Evolutionary conservation across 2,329 filamentous ascomycete genomes (phyloP).

Genomic region (Colletotrichum theobromicola): DNA sequence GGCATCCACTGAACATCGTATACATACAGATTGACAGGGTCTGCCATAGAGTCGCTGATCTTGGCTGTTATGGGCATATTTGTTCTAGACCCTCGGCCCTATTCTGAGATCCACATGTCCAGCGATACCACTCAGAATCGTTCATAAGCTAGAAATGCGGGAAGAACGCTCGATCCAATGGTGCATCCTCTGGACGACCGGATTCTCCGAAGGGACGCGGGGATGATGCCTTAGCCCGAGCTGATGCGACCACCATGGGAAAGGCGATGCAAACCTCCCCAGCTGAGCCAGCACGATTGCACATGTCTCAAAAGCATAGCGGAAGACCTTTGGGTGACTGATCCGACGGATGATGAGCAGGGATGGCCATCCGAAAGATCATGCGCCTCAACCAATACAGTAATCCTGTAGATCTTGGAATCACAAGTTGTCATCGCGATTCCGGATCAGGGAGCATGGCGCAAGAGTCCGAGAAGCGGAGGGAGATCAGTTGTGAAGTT

Average conservation of each 20-base stretch:
- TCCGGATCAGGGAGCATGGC: background rate
- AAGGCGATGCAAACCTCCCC: background rate
- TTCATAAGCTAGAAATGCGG: background rate
- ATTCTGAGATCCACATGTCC: background rate
- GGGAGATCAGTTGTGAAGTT: background rate
- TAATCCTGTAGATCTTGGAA: background rate
- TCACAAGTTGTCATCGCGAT: background rate
- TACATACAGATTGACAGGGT: background rate
- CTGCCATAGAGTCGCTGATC: background rate
- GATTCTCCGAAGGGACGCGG: background rate
- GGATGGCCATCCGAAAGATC: background rate
- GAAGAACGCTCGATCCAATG: background rate
- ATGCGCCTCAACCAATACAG: background rate
- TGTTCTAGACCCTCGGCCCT: background rate
- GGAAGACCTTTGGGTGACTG: background rate
- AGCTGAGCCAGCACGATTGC: conserved; percentile 1
- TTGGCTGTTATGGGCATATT: background rate
- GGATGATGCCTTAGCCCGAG: background rate
- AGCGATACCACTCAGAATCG: background rate
- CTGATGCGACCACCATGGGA: background rate
- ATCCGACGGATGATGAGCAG: background rate
- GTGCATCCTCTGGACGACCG: background rate
- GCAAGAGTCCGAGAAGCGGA: background rate
- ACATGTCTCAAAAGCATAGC: background rate
- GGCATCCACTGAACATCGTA: background rate